These are phyloP conservation scores for Excoecaria agallocha DNA, from an alignment of 345 rosid species.

Conservation along the genomic window DNA sequence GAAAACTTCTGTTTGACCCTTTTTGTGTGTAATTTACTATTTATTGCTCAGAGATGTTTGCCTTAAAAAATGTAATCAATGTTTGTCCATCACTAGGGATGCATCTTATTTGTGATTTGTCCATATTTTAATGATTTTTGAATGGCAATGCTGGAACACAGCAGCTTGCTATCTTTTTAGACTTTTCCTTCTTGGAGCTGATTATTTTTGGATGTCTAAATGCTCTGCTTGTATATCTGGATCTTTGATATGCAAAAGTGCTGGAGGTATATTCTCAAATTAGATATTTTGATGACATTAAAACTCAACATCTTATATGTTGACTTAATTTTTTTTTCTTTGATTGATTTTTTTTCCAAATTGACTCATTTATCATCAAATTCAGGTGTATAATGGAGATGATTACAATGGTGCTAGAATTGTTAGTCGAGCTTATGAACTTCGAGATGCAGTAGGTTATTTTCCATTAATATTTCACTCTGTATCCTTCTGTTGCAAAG, in stretches of 20 bases:
- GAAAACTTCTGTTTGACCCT: no score
- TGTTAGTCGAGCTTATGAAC: constrained; percentile 90
- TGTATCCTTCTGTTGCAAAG: not conserved
- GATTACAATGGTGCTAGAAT: constrained; percentile 96
- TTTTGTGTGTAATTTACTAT: no score
- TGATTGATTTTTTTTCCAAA: not conserved
- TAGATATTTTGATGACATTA: not conserved
- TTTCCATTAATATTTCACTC: not conserved
- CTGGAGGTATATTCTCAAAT: not conserved
- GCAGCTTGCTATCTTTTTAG: no score
- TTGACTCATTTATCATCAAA: constrained; percentile 10
- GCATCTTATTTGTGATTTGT: not conserved
- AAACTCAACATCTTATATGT: not conserved
- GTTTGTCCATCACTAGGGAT: not conserved
- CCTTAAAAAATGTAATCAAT: not conserved
- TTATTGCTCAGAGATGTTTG: no score
- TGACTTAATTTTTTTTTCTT: not conserved
- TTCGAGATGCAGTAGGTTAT: constrained; percentile 78
- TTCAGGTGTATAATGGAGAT: constrained; percentile 85
- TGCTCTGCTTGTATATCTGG: not conserved
- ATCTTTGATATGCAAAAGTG: no score
- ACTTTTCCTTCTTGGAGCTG: not conserved
- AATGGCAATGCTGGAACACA: not conserved
- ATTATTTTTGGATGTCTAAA: not conserved
- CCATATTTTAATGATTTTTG: not conserved